phyloP scores from a whole-genome alignment of 2,329 filamentous ascomycete genomes.

The Calonectria crousiana region DNA sequence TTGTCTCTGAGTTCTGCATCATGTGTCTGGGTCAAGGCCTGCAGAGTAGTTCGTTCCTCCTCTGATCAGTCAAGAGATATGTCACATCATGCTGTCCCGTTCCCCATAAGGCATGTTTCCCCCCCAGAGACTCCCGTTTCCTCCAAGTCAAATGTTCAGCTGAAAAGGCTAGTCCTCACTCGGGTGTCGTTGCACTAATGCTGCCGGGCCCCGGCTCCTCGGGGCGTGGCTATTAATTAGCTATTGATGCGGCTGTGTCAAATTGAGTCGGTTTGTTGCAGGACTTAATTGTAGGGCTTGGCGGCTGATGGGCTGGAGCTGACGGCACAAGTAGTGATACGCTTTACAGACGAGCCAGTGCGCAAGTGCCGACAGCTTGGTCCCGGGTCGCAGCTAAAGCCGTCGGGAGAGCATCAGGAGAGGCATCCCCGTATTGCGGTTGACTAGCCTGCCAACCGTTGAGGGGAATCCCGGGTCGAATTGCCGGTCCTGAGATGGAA shows the following conservation, averaged over 20 bases:
- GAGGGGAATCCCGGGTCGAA: conserved; percentile 13
- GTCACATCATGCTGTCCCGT: conserved; percentile 10
- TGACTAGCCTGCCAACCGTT: conserved; percentile 6
- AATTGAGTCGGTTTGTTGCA: conserved; percentile 19
- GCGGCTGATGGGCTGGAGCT: conserved; percentile 19
- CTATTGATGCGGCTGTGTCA: conserved; percentile 23
- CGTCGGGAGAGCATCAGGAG: conserved; percentile 1
- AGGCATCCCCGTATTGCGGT: conserved; percentile 10
- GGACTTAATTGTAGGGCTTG: conserved; percentile 15
- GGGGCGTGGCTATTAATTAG: conserved; percentile 21
- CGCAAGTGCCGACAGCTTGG: conserved; percentile 13
- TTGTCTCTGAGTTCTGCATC: conserved; percentile 13
- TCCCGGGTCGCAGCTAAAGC: conserved; percentile 9
- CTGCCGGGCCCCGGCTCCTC: conserved; percentile 15
- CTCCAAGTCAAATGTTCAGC: conserved; percentile 12
- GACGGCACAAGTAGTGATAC: background rate
- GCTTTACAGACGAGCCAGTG: conserved; percentile 1
- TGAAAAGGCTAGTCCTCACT: conserved; percentile 6
- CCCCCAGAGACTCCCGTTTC: background rate
- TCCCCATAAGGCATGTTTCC: background rate
- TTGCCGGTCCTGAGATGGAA: conserved; percentile 22
- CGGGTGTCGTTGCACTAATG: conserved; percentile 19
- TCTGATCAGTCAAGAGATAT: conserved; percentile 18
- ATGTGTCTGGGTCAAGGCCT: conserved; percentile 6
- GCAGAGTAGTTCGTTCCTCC: background rate